Base-by-base conservation (phyloP, 306 rosid genomes). In the Cicer pinnatifidum region DNA sequence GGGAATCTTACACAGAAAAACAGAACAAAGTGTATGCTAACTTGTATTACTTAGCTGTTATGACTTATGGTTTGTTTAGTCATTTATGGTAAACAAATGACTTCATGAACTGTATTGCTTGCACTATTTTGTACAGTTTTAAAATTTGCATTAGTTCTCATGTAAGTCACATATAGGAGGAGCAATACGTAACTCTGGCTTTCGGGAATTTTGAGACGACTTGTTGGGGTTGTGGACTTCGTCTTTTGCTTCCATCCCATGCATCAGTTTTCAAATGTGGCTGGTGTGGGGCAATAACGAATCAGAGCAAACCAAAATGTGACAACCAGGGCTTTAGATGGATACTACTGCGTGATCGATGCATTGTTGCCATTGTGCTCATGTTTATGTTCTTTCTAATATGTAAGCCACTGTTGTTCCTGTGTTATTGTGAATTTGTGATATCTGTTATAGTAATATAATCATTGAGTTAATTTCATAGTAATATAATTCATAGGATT, bases 171-270 rank as follows among this genome's bases (percentile, higher is more conserved):
- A 59, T 89, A 70, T 80, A 89, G 96, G 96, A 91, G 82, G 96
- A 89, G 82, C 83, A 84, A 60, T 23, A 63, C 57, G 80, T 88
- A 77, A 71, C 91, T 44, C 69, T 56, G 54, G 71, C 78, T 79
- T 60, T 65, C 2, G 90, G 85, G 63, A 84, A 84, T 66, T 40
- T 44, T 11, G 91, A 91, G 76, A 86, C 83, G 8, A 87, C 82
- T 2, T 94, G 98, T 79, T 94, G 98, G 98, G 98, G 96, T 56
- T 94, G 98, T 79, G 98, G 98, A 75, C 77, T 89, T 80, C 87
- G 69, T 65, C 91, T 87, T 75, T 84, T 88, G 76, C 85, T 87
- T 77, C 91, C 94, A 54, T 80, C 90, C 20, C 48, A 54, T 70
- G 72, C 92, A 38, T 67, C 91, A 39, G 75, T 82, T 70, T 91